phyloP scores from a whole-genome alignment of 208 protist species.

The Trypanosoma vivax region DNA sequence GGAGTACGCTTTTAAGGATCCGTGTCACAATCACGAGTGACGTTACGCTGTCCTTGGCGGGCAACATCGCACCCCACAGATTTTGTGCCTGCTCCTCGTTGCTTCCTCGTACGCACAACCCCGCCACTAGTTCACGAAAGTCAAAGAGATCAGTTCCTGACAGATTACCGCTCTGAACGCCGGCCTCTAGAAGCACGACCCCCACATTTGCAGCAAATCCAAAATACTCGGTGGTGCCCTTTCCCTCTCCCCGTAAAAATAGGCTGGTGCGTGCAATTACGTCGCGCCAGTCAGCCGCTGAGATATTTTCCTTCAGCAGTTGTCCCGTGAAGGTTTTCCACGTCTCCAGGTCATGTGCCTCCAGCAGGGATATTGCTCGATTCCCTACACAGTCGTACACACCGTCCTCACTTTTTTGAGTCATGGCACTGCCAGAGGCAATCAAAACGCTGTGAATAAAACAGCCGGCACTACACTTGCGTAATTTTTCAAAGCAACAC shows the following conservation, averaged over 20 bases:
- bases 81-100: conserved; percentile 20
- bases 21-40: conserved; percentile 72
- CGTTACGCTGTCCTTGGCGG: conserved; percentile 16
- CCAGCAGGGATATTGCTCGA: conserved; percentile 6
- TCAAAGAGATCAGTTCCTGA: conserved; percentile 12
- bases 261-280: background rate
- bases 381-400: background rate
- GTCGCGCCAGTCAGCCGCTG: background rate
- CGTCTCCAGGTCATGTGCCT: conserved; percentile 1
- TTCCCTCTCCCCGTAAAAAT: background rate
- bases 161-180: conserved; percentile 3
- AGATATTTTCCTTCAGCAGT: background rate
- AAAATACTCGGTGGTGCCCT: background rate
- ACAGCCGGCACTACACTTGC: too few relatives aligned
- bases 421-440: background rate
- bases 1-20: conserved; percentile 57
- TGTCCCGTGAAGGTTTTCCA: conserved; percentile 8
- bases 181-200: background rate
- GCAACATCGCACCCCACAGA: conserved; percentile 18
- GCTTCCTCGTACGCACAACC: conserved; percentile 18
- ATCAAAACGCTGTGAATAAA: too few relatives aligned
- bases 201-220: conserved; percentile 7
- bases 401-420: background rate
- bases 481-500: too few relatives aligned
- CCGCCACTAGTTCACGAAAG: conserved; percentile 13